Evolutionary conservation across 2,329 filamentous ascomycete species (phyloP).

Genomic region (Ophiocordyceps unilateralis): DNA sequence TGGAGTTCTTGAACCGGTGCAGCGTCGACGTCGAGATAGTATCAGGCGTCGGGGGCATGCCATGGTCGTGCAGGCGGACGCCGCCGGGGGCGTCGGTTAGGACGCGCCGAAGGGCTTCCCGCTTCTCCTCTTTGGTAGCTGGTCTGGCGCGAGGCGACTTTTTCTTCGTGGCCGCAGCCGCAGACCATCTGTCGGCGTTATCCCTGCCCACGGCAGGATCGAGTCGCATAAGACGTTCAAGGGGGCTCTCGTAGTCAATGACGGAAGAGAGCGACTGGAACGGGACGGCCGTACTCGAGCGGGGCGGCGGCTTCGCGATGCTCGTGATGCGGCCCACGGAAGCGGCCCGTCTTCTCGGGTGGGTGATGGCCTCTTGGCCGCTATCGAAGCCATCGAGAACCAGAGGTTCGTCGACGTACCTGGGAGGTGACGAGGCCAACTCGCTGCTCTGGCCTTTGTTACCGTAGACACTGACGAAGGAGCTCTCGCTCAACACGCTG

Average conservation of each 20-base stretch:
- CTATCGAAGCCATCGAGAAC: constrained; percentile 11
- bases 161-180: constrained; percentile 7
- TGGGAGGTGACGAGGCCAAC: constrained; percentile 8
- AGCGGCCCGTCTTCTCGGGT: constrained; percentile 6
- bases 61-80: constrained; percentile 23
- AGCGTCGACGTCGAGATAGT: constrained; percentile 41
- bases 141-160: neutral
- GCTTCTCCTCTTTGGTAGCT: constrained; percentile 26
- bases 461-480: constrained; percentile 48
- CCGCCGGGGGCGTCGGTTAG: constrained; percentile 26
- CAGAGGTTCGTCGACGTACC: constrained; percentile 13
- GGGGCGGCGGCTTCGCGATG: constrained; percentile 3
- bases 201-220: constrained; percentile 12
- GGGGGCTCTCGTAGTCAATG: constrained; percentile 14
- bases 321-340: constrained; percentile 9
- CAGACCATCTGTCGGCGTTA: neutral
- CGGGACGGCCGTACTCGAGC: constrained; percentile 14
- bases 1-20: constrained; percentile 30
- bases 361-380: neutral
- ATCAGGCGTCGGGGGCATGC: constrained; percentile 40
- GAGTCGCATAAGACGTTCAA: constrained; percentile 31
- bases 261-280: constrained; percentile 27
- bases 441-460: constrained; percentile 12
- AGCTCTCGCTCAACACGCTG: constrained; percentile 50
- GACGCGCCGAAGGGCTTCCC: constrained; percentile 29